Evolutionary conservation across 2,329 filamentous ascomycete species (phyloP), one percentile per base, ranked within the genome.

Genomic region (Bipolaris bicolor): DNA sequence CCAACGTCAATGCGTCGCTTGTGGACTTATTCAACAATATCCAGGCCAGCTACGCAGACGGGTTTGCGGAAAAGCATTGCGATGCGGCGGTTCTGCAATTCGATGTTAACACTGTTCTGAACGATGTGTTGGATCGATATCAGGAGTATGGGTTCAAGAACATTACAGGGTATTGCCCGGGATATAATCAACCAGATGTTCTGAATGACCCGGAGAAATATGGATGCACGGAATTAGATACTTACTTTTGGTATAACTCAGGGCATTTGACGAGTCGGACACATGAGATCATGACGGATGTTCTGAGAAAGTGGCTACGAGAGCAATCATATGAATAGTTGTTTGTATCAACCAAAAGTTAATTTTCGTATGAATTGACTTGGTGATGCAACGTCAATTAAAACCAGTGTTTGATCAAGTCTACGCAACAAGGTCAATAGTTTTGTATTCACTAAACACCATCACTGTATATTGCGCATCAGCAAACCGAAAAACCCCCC

Each of bases 161-260:
- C 50, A 76, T 77, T 1, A 83, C 80, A 3, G 66, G 63, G 2
- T 83, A 78, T 52, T 83, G 81, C 60, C 63, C 73, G 6, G 75
- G 69, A 0, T 83, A 81, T 61, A 74, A 81, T 59, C 78, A 81
- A 57, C 77, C 79, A 2, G 79, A 81, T 70, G 77, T 83, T 36
- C 64, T 67, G 11, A 74, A 66, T 4, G 72, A 81, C 50, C 81
- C 80, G 54, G 67, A 59, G 16, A 73, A 71, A 18, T 82, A 83
- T 70, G 80, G 79, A 3, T 83, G 81, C 65, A 70, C 75, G 43
- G 74, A 77, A 1, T 60, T 81, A 50, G 62, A 74, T 5, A 72
- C 76, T 37, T 82, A 82, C 63, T 80, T 82, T 50, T 82, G 80
- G 81, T 82, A 78, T 49, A 78, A 82, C 60, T 76, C 74, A 5